These are phyloP conservation scores for Oenanthe sinensis DNA, from an alignment of 129 eudicot species.

Conservation along the genomic window DNA sequence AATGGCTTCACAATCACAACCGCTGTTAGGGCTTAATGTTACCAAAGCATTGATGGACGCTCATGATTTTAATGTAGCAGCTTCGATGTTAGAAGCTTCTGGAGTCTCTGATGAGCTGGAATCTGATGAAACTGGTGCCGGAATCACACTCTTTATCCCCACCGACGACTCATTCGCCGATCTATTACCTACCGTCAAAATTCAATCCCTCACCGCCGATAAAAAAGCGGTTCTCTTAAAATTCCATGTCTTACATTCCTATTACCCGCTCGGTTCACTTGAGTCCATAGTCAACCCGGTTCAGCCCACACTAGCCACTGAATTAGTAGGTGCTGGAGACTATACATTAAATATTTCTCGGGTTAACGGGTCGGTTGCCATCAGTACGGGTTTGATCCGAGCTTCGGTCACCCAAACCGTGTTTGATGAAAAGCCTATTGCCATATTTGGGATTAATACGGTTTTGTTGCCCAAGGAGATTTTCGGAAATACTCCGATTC, in stretches of 20 bases:
- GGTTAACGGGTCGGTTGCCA: constrained; percentile 76
- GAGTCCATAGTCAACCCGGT: constrained; percentile 80
- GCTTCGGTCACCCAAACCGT: constrained; percentile 82
- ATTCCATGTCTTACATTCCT: constrained; percentile 71
- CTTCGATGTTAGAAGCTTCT: constrained; percentile 61
- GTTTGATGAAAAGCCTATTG: constrained; percentile 89
- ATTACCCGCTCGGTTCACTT: constrained; percentile 80
- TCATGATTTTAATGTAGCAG: constrained; percentile 72
- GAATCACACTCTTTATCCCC: constrained; percentile 75
- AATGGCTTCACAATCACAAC: constrained; percentile 63
- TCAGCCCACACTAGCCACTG: constrained; percentile 87
- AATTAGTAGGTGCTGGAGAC: constrained; percentile 54
- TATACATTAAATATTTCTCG: constrained; percentile 63
- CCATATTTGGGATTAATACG: constrained; percentile 75
- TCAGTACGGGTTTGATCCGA: constrained; percentile 54
- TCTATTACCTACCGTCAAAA: constrained; percentile 37
- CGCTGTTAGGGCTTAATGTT: constrained; percentile 61
- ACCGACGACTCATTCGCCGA: constrained; percentile 75
- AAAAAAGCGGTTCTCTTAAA: constrained; percentile 47
- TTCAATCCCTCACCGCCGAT: constrained; percentile 69
- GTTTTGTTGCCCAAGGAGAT: constrained; percentile 74
- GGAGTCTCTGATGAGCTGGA: constrained; percentile 71
- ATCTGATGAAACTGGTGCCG: constrained; percentile 67
- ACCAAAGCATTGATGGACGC: constrained; percentile 56
- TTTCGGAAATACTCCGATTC: constrained; percentile 43